Conservation (phyloP, 129 eudicot genomes). For the Flaveria sonorensis region DNA sequence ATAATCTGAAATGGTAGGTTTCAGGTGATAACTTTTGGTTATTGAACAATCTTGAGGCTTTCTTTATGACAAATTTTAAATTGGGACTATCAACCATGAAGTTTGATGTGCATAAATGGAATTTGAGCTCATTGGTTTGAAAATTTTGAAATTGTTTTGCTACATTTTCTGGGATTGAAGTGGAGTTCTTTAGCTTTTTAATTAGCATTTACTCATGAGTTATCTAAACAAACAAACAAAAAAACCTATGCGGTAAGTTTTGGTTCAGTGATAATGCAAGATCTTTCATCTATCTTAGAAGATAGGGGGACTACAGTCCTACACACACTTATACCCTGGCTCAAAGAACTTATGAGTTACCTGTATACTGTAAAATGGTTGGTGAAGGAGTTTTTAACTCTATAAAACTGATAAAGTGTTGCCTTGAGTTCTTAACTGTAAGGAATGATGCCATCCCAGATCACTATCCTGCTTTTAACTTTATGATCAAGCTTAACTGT, state of each 20-base stretch:
- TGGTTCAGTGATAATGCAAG: too few relatives aligned
- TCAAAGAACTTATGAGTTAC: neutral
- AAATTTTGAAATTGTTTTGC: slow-evolving; percentile 12
- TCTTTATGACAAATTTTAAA: neutral
- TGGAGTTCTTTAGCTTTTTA: slow-evolving; percentile 1
- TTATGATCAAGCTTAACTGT: slow-evolving; percentile 5
- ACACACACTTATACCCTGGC: too few relatives aligned
- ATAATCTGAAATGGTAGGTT: neutral
- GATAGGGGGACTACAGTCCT: too few relatives aligned
- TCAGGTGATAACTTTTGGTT: neutral
- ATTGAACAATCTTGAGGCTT: neutral
- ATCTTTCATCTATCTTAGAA: too few relatives aligned
- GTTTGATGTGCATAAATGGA: slow-evolving; percentile 6
- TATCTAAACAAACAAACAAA: too few relatives aligned
- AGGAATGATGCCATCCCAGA: neutral
- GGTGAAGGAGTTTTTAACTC: neutral
- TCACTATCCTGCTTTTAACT: neutral
- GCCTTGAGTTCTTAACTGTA: neutral
- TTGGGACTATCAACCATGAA: neutral
- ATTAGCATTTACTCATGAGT: neutral
- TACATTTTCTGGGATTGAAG: neutral
- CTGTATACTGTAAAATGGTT: neutral
- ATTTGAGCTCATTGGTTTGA: neutral
- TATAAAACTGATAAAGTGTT: neutral
- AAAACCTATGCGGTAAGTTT: too few relatives aligned